Evolutionary conservation across 768 basidiomycete genomes (phyloP), one percentile per base, ranked within the genome.

Genomic region (Boletus subparvulus): DNA sequence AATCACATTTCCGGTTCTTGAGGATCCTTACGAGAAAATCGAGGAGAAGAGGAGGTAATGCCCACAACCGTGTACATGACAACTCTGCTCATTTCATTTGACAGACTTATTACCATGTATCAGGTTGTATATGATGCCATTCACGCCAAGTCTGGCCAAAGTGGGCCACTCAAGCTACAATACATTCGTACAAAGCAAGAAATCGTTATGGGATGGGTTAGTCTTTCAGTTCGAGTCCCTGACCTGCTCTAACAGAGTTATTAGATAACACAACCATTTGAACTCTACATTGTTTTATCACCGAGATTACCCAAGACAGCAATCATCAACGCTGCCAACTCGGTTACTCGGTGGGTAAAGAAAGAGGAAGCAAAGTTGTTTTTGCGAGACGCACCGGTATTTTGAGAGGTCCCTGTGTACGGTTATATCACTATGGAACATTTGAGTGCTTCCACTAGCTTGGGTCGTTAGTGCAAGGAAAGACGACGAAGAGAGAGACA

Each of bases 131-230:
- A 95, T 64, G 94, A 98, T 63, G 83, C 86, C 0, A 87, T 99
- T 17, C 96, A 98, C 66, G 90, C 89, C 9, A 90, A 90, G 63
- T 94, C 94, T 0, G 88, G 90, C 1, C 92, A 94, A 65, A 84
- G 84, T 51, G 82, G 82, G 3, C 80, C 88, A 1, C 77, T 96
- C 59, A 95, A 94, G 72, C 73, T 98, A 58, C 89, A 96, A 59
- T 97, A 91, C 66, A 77, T 96, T 13, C 83, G 85, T 9, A 94
- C 93, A 0, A 86, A 90, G 53, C 83, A 85, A 44, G 97, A 98
- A 75, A 86, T 87, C 52, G 85, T 96, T 28, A 83, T 98, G 78
- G 96, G 93, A 44, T 98, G 97, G 96, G 95, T 98, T 69, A 54
- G 89, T 70, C 21, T 41, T 55, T 48, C 5, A 2, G 13, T 47